These are phyloP conservation scores for Herpetospermum pedunculosum DNA, from an alignment of 306 rosid genomes.

Conservation along the genomic window DNA sequence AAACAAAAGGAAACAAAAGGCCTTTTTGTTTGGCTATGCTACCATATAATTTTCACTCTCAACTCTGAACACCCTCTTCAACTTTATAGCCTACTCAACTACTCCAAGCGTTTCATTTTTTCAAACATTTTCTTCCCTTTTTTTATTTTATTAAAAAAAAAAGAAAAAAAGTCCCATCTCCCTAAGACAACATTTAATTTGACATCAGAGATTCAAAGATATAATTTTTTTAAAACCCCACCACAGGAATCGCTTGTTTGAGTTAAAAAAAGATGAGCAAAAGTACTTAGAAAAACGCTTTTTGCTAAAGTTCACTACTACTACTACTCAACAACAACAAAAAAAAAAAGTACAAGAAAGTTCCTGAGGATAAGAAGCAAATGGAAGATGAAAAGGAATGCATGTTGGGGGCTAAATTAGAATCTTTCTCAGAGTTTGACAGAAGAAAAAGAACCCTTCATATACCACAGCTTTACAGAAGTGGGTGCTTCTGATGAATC, in stretches of 20 bases:
- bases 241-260: slow-evolving; percentile 79
- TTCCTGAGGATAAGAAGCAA: slow-evolving; percentile 60
- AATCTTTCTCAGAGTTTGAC: slow-evolving; percentile 51
- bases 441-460: slow-evolving; percentile 23
- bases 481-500: slow-evolving; percentile 6
- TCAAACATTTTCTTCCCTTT: background rate
- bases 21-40: slow-evolving; percentile 30
- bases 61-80: slow-evolving; percentile 11
- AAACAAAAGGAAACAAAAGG: slow-evolving; percentile 8
- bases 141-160: slow-evolving; percentile 4
- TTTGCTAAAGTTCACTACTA: slow-evolving; percentile 14
- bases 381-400: slow-evolving; percentile 45
- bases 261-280: slow-evolving; percentile 10
- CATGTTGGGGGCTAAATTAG: slow-evolving; percentile 78
- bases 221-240: slow-evolving; percentile 12
- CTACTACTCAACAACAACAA: background rate
- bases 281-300: slow-evolving; percentile 8
- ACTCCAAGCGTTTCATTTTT: slow-evolving; percentile 3
- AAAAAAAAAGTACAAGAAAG: slow-evolving; percentile 21
- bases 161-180: slow-evolving; percentile 18
- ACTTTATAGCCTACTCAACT: slow-evolving; percentile 70
- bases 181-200: slow-evolving; percentile 11
- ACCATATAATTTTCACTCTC: slow-evolving; percentile 21
- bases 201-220: slow-evolving; percentile 1
- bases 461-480: slow-evolving; percentile 14